phyloP scores from a whole-genome alignment of 2,329 filamentous ascomycete genomes.

The Stemphylium beticola region DNA sequence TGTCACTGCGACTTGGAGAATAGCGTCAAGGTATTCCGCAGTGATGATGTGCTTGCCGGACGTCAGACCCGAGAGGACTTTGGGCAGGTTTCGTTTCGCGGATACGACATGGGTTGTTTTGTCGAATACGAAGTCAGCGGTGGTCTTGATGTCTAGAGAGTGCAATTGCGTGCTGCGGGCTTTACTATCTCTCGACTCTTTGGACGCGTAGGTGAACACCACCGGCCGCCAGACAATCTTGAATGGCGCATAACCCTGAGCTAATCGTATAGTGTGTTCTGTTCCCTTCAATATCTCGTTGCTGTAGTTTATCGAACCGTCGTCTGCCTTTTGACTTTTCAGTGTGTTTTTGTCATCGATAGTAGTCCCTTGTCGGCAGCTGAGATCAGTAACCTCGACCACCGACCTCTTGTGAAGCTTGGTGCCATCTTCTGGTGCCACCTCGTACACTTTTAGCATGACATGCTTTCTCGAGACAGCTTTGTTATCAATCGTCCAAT shows the following conservation, averaged over 20 bases:
- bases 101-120: constrained; percentile 87
- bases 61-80: constrained; percentile 84
- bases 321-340: constrained; percentile 62
- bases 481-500: constrained; percentile 72
- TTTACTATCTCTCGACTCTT: constrained; percentile 62
- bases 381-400: constrained; percentile 79
- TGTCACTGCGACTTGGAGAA: constrained; percentile 66
- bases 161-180: constrained; percentile 70
- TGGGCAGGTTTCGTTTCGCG: constrained; percentile 87
- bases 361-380: constrained; percentile 77
- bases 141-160: constrained; percentile 85
- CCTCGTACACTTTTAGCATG: constrained; percentile 72
- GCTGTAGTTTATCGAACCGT: constrained; percentile 34
- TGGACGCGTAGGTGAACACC: constrained; percentile 81
- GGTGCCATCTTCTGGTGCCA: constrained; percentile 70
- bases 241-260: constrained; percentile 70
- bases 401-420: constrained; percentile 69
- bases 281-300: constrained; percentile 33
- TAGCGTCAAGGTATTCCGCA: constrained; percentile 72
- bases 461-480: constrained; percentile 90
- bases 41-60: constrained; percentile 80
- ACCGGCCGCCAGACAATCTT: constrained; percentile 79
- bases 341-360: constrained; percentile 74
- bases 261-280: constrained; percentile 72
- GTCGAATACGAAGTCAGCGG: constrained; percentile 71